These are phyloP conservation scores for Fusarium sp. DNA, from an alignment of 2,329 filamentous ascomycete species.

Conservation along the genomic window DNA sequence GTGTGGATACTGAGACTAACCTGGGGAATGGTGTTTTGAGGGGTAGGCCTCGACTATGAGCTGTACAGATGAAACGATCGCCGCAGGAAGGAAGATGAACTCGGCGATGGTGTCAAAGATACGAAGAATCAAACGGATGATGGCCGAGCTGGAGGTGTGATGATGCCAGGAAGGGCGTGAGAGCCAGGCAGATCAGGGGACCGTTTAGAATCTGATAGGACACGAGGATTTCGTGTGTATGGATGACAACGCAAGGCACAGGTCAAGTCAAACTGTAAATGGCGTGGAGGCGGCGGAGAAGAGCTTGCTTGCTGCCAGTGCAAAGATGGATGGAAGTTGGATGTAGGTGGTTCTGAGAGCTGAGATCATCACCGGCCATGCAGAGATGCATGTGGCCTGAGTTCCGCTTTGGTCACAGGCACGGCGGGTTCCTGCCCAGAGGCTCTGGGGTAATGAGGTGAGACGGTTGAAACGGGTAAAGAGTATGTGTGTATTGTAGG, in stretches of 20 bases:
- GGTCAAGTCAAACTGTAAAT: slow-evolving; percentile 8
- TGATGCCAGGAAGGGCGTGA: slow-evolving; percentile 20
- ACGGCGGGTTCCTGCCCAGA: slow-evolving; percentile 11
- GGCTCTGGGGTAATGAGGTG: slow-evolving; percentile 33
- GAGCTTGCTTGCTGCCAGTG: neutral
- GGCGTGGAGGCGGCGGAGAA: slow-evolving; percentile 1
- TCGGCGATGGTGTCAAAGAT: neutral
- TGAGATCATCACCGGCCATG: slow-evolving; percentile 24
- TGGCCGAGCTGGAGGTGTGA: slow-evolving; percentile 35
- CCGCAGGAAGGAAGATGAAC: slow-evolving; percentile 21
- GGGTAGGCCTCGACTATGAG: slow-evolving; percentile 21
- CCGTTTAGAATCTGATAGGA: slow-evolving; percentile 19
- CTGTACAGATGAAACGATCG: slow-evolving; percentile 21
- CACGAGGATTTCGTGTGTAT: slow-evolving; percentile 7
- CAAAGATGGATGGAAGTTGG: slow-evolving; percentile 23
- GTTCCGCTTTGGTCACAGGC: neutral
- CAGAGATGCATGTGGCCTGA: slow-evolving; percentile 29
- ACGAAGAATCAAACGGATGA: slow-evolving; percentile 31
- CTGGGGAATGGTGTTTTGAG: slow-evolving; percentile 21
- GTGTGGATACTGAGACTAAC: slow-evolving; percentile 32
- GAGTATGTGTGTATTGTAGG: slow-evolving; percentile 8
- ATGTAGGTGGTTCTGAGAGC: slow-evolving; percentile 13
- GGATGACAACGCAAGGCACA: slow-evolving; percentile 4
- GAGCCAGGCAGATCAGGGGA: slow-evolving; percentile 26
- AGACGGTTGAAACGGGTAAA: slow-evolving; percentile 18